Evolutionary conservation across 2,329 filamentous ascomycete species (phyloP), one percentile per base, ranked within the genome.

Genomic region (Nothopassalora personata): DNA sequence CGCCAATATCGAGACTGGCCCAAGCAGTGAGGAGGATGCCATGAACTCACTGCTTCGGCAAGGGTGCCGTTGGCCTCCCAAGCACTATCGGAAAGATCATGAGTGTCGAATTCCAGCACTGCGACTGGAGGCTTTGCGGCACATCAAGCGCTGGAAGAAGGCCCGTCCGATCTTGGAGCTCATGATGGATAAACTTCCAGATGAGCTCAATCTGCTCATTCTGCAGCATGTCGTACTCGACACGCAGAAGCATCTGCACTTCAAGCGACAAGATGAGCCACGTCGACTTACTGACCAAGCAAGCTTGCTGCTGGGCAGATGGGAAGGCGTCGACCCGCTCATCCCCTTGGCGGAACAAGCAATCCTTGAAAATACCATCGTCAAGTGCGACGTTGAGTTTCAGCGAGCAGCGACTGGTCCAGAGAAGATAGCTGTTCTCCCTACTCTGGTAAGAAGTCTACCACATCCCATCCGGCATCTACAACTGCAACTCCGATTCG

Each of bases 201-300:
- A 60, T 18, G 60, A 63, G 47, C 56, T 63, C 13, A 53, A 55
- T n/a, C 49, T 63, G 18, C 43, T 56, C 30, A 58, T 63, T 6
- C 36, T 63, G 43, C 58, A 59, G 43, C 54, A 60, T 39, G 54
- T 63, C 30, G 58, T 53, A 3, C 36, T 58, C 2, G 49, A 56
- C 11, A 63, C 53, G 6, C 54, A 58, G 34, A 28, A 30, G 6
- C 48, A 54, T 30, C 46, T 56, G 4, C 33, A 34, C 28, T 46
- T 63, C 9, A 31, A 57, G 6, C 30, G 52, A 36, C 45, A 56
- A 11, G 8, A 45, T 31, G 45, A 33, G 15, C 19, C 27, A 30
- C n/a, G 6, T 23, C 46, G 7, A 8, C 46, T 63, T n/a, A 36
- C 5, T 13, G 30, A 5, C 18, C 50, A 55, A 15, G 60, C 60